Evolutionary conservation across 169 alveolate genomes (phyloP), one percentile per base, ranked within the genome.

Genomic region (Besnoitia besnoiti): DNA sequence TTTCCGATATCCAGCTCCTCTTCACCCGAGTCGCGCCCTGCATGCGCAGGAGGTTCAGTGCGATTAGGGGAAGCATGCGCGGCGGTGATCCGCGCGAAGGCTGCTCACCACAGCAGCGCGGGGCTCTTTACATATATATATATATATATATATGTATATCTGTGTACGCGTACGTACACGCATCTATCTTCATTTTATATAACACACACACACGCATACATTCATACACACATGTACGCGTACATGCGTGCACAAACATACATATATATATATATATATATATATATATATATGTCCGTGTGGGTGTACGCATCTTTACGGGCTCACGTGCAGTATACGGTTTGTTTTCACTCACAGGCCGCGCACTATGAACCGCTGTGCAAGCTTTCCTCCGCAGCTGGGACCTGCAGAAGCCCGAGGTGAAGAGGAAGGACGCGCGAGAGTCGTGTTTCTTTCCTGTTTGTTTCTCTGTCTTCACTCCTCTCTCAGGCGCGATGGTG

Each of bases 401-500:
- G 12, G 12, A 12, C 21, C n/a, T 51, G 21, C 21, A 12, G 12
- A 21, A 16, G 12, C 21, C n/a, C 21, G n/a, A 16, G 62, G 12
- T 16, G 12, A 51, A 16, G 21, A 16, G 21, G 12, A 51, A 16
- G 21, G 12, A 51, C 21, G 12, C 7, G 77, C n/a, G n/a, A 14
- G 40, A 19, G 59, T 80, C 35, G 39, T 8, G 4, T 3, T 44
- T 39, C 24, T 24, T 80, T 46, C 42, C 89, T 82, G 7, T 44
- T 33, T 82, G 30, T 49, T 8, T 42, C n/a, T 77, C 24, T 10
- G 24, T 30, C 33, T 33, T 77, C 16, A 19, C 50, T 77, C 47
- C 75, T 42, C 4, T 21, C 75, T 5, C 75, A 91, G 94, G 94
- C 35, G 35, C 59, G 33, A 61, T 84, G 73, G 91, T 91, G 47